phyloP scores from a whole-genome alignment of 2,329 filamentous ascomycete species.

The Sclerotiophoma versabilis region DNA sequence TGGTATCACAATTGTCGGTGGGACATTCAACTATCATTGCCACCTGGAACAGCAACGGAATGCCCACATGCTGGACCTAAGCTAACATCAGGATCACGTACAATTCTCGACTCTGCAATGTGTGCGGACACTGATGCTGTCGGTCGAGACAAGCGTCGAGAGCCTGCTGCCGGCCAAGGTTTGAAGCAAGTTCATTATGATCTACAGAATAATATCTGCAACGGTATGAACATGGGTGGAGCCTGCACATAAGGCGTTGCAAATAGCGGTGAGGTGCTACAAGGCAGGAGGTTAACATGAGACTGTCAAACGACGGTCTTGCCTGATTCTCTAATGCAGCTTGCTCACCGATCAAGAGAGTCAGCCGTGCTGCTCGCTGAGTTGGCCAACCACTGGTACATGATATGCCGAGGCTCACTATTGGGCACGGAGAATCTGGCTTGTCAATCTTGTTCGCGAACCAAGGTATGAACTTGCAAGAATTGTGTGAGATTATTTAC shows the following conservation, averaged over 20 bases:
- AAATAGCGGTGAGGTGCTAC: conserved; percentile 1
- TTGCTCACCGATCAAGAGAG: conserved; percentile 9
- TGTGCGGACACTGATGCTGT: too few species aligned
- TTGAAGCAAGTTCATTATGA: too few species aligned
- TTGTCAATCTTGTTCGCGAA: not conserved
- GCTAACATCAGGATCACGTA: too few species aligned
- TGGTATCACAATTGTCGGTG: not conserved
- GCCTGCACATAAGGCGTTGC: not conserved
- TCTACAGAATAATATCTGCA: not conserved
- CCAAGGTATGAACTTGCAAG: not conserved
- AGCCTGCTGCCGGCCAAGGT: too few species aligned
- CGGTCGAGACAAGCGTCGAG: too few species aligned
- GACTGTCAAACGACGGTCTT: not conserved
- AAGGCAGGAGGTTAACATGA: not conserved
- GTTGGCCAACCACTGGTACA: not conserved
- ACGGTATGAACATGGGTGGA: not conserved
- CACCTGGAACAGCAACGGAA: not conserved
- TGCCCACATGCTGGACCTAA: too few species aligned
- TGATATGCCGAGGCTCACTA: not conserved
- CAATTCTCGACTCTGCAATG: too few species aligned
- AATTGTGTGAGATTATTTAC: not conserved
- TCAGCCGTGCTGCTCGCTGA: not conserved
- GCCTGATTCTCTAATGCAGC: not conserved
- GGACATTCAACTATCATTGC: not conserved
- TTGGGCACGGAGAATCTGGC: not conserved